These are phyloP conservation scores for Drosera spatulata DNA, from an alignment of 179 eudicot genomes.

Conservation along the genomic window DNA sequence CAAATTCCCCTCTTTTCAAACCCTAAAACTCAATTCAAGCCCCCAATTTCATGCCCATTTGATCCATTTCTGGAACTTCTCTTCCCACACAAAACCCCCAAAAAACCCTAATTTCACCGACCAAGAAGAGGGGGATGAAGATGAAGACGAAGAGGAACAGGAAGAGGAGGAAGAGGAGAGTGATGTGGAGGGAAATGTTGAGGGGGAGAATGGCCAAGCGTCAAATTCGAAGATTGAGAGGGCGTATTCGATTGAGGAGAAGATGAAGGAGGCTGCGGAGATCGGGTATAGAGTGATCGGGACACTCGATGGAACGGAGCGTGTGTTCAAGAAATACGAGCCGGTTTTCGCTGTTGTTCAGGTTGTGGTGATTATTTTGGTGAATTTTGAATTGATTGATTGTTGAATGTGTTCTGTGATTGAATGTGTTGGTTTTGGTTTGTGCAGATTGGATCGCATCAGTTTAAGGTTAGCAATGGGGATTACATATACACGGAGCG, in stretches of 20 bases:
- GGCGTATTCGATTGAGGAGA: slow-evolving; percentile 38
- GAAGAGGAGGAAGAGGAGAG: slow-evolving; percentile 17
- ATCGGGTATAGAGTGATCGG: slow-evolving; percentile 85
- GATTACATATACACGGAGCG: slow-evolving; percentile 71
- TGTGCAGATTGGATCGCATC: slow-evolving; percentile 87
- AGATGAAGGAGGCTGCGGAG: slow-evolving; percentile 44
- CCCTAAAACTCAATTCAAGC: slow-evolving; percentile 9
- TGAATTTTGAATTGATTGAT: not conserved
- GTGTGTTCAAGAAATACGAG: slow-evolving; percentile 50
- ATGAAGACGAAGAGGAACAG: slow-evolving; percentile 17
- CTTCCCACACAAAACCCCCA: slow-evolving; percentile 17
- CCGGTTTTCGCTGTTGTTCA: slow-evolving; percentile 79
- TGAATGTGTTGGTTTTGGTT: not conserved
- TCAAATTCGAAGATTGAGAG: slow-evolving; percentile 22
- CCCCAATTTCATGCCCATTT: slow-evolving; percentile 14
- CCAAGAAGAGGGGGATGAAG: slow-evolving; percentile 15
- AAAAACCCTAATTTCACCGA: slow-evolving; percentile 7
- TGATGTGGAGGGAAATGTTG: slow-evolving; percentile 22
- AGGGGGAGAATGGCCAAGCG: slow-evolving; percentile 14
- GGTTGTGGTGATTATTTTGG: slow-evolving; percentile 16
- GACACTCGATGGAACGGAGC: slow-evolving; percentile 42
- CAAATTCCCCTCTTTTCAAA: slow-evolving; percentile 13
- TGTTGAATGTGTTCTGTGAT: no score
- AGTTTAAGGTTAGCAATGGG: slow-evolving; percentile 97
- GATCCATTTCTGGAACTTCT: slow-evolving; percentile 25